Base-by-base conservation (phyloP, 306 rosid species). In the Trifolium pratense region DNA sequence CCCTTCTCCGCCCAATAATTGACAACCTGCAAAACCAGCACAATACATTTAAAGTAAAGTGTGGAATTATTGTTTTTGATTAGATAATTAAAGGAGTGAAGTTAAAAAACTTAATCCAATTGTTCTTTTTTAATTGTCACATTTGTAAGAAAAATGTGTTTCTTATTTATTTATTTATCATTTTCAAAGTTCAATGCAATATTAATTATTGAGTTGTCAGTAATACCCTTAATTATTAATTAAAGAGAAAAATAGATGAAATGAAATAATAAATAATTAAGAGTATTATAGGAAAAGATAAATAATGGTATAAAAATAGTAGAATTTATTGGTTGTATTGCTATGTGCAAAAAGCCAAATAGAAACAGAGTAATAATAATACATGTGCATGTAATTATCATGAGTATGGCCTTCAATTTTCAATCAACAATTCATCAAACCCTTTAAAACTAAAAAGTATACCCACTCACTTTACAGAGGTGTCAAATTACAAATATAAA, bases 1-100 rank as follows among this genome's bases (percentile, higher is more conserved):
- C 99, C 99, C 86, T 91, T 90, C 65, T 91, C 99, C 23, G 90
- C 93, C 99, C 99, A 91, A 81, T 84, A 87, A 16, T 82, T 66
- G 61, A 83, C 89, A 77, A 94, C 99, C 98, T 94, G 83, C 51
- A 80, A 81, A 73, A 40, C 51, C 62, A 18, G 51, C 26, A 58
- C 36, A 55, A 18, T 18, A 34, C 21, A 58, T 23, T 73, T 39
- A 29, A 29, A 29, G 6, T 29, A 29, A 10, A 65, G 51, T 65
- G 32, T 17, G 48, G 48, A 63, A 37, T 17, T 17, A 36, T 17
- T 36, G 17, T 63, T 37, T 29, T 39, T 36, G 21, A 17, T 63
- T 10, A 10, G 26, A 63, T 63, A 17, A 37, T 36, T 11, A 7
- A 26, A 58, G 37, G 45, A 36, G n/a, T 34, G 18, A 60, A n/a